phyloP scores from a whole-genome alignment of 257 asterid genomes.

The Ligustrum vulgare region DNA sequence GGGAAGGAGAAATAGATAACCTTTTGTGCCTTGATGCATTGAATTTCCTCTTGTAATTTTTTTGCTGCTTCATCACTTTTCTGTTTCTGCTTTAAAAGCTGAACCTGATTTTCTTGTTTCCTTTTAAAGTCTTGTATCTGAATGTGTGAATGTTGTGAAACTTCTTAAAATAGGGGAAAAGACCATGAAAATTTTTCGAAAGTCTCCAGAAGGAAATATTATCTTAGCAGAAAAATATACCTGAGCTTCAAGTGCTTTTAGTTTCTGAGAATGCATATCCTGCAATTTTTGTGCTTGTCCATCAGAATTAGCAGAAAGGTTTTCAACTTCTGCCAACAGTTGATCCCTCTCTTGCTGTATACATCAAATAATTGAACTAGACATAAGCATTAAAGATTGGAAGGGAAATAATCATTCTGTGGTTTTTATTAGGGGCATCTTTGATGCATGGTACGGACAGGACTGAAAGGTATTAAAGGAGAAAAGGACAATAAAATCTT shows the following conservation, averaged over 20 bases:
- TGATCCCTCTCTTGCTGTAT: conserved; percentile 83
- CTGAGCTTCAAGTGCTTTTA: conserved; percentile 88
- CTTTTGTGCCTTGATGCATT: conserved; percentile 57
- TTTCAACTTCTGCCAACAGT: conserved; percentile 84
- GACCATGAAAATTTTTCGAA: neutral
- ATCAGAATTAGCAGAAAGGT: conserved; percentile 84
- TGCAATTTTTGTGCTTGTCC: conserved; percentile 86
- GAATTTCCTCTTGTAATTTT: conserved; percentile 58
- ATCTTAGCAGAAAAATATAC: conserved; percentile 31
- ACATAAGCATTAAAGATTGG: conserved; percentile 18
- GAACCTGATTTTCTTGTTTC: conserved; percentile 63
- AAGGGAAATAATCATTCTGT: neutral
- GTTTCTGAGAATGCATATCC: conserved; percentile 82
- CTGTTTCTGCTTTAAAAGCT: conserved; percentile 54
- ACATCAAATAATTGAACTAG: conserved; percentile 11
- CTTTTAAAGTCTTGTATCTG: conserved; percentile 88
- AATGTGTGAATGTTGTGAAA: conserved; percentile 12
- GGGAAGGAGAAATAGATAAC: conserved; percentile 34
- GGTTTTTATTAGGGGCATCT: neutral
- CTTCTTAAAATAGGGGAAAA: neutral
- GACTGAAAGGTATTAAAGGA: neutral
- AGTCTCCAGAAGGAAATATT: neutral
- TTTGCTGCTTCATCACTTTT: conserved; percentile 64
- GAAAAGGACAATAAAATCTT: neutral
- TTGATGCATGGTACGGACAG: neutral